Conservation (phyloP, 345 rosid species). For the Salix udensis region DNA sequence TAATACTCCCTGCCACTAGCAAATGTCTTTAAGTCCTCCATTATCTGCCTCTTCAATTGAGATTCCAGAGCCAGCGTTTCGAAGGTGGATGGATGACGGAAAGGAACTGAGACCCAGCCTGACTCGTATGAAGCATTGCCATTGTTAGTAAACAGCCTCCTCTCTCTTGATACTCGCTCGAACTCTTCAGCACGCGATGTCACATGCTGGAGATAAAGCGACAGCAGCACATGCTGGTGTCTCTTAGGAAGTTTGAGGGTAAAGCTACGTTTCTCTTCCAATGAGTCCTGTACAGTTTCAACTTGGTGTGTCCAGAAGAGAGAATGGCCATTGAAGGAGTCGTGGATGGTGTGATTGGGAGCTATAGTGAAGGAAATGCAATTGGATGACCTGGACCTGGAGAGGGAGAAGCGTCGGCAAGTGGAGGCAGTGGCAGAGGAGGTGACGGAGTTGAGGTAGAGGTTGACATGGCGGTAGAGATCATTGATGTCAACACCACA, state of each 20-base stretch:
- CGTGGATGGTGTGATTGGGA: slow-evolving; percentile 41
- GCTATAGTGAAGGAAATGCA: slow-evolving; percentile 40
- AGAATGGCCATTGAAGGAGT: slow-evolving; percentile 31
- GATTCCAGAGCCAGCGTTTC: slow-evolving; percentile 18
- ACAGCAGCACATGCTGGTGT: slow-evolving; percentile 22
- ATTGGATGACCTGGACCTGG: slow-evolving; percentile 41
- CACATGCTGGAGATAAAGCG: slow-evolving; percentile 34
- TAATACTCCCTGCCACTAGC: slow-evolving; percentile 13
- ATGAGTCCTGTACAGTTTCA: slow-evolving; percentile 45
- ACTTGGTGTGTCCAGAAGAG: slow-evolving; percentile 47
- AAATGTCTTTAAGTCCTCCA: slow-evolving; percentile 13
- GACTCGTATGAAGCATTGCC: slow-evolving; percentile 43
- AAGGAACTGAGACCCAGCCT: slow-evolving; percentile 19
- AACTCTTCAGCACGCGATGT: slow-evolving; percentile 38
- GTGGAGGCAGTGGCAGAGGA: slow-evolving; percentile 20
- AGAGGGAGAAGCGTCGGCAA: slow-evolving; percentile 44
- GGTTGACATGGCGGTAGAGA: slow-evolving; percentile 47
- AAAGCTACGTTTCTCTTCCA: slow-evolving; percentile 45
- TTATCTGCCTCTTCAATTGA: slow-evolving; percentile 10
- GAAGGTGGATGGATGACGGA: slow-evolving; percentile 20
- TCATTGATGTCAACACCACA: slow-evolving; percentile 50
- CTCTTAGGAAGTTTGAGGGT: slow-evolving; percentile 43
- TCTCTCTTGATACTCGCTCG: slow-evolving; percentile 43
- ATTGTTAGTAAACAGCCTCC: slow-evolving; percentile 41
- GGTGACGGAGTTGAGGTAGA: slow-evolving; percentile 40